Conservation (phyloP, 2,329 filamentous ascomycete genomes). For the Fusarium sp. region DNA sequence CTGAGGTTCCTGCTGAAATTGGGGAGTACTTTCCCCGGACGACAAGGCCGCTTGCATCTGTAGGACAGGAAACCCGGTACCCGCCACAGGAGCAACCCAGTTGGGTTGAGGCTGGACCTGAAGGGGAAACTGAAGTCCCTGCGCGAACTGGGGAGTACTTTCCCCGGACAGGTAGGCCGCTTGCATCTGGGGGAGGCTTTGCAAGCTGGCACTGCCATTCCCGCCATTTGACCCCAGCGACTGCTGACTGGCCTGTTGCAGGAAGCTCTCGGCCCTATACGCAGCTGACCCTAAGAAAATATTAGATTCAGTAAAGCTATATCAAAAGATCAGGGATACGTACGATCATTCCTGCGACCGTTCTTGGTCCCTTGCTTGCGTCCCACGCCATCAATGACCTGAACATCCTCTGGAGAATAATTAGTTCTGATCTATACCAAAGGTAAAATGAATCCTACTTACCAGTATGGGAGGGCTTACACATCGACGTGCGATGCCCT, state of each 20-base stretch:
- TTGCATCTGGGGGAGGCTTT: background rate
- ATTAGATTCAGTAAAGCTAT: background rate
- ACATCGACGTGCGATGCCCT: background rate
- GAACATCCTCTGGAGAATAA: background rate
- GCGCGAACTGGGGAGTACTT: background rate
- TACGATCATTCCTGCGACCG: background rate
- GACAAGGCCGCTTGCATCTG: background rate
- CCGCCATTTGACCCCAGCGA: background rate
- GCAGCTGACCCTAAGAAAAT: background rate
- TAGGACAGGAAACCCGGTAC: too few species aligned
- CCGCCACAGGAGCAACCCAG: too few species aligned
- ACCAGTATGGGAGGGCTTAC: background rate
- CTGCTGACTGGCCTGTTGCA: background rate
- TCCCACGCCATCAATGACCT: background rate
- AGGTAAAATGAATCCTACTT: background rate
- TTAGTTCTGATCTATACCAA: background rate
- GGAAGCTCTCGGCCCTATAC: fast-evolving
- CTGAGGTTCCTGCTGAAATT: background rate
- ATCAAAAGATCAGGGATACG: background rate
- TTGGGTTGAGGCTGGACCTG: too few species aligned
- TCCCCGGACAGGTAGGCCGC: background rate
- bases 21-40: background rate
- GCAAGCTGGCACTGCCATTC: background rate
- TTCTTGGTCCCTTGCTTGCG: background rate
- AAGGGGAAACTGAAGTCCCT: too few species aligned